Conservation (phyloP, 2,329 filamentous ascomycete genomes). For the Aurifilum marmelostoma region DNA sequence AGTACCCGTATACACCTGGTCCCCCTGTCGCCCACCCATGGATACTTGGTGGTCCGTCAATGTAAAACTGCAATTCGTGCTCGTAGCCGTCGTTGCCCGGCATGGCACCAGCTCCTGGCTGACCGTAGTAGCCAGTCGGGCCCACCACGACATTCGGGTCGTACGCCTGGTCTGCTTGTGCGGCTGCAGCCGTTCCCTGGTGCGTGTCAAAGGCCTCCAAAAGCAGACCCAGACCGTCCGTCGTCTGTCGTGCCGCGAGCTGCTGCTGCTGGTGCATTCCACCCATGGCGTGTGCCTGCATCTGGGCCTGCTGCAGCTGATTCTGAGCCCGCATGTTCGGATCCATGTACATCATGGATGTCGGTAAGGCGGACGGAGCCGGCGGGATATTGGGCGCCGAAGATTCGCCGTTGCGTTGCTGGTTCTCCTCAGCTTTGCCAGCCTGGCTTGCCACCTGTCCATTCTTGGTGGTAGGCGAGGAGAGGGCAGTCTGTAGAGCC, state of each 20-base stretch:
- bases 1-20: conserved; percentile 34
- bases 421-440: conserved; percentile 11
- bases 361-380: conserved; percentile 30
- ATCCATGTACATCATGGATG: conserved; percentile 33
- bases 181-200: conserved; percentile 33
- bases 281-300: conserved; percentile 32
- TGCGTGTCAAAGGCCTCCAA: conserved; percentile 45
- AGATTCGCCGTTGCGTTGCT: conserved; percentile 25
- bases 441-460: conserved; percentile 17
- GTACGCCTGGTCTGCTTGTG: conserved; percentile 24
- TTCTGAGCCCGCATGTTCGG: conserved; percentile 32
- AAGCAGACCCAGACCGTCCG: conserved; percentile 46
- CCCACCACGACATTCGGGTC: conserved; percentile 24
- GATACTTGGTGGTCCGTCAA: conserved; percentile 33
- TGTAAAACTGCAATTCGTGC: conserved; percentile 37
- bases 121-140: conserved; percentile 32
- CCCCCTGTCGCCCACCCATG: conserved; percentile 33
- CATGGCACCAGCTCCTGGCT: conserved; percentile 29
- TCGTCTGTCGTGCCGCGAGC: conserved; percentile 32
- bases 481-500: conserved; percentile 32
- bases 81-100: conserved; percentile 38
- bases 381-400: conserved; percentile 27
- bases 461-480: conserved; percentile 24
- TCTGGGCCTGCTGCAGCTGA: conserved; percentile 29
- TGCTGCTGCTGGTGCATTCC: conserved; percentile 31